Base-by-base conservation (phyloP, 1,284 basidiomycete genomes). In the Marasmius sp. region DNA sequence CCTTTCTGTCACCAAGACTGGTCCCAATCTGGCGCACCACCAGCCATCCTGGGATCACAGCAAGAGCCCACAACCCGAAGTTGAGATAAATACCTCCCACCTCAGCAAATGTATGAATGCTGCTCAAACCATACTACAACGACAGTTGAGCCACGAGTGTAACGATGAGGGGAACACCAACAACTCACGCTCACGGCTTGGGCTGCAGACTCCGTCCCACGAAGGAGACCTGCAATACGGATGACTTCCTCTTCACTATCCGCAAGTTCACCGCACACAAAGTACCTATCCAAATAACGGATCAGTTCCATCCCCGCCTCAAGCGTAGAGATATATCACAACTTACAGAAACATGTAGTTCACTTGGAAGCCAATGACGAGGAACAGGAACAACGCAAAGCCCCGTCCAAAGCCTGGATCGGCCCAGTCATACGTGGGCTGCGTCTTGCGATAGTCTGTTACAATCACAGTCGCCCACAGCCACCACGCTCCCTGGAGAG, bases 121-220 rank as follows among this genome's bases (percentile, higher is more conserved):
- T 58, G 20, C 34, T 57, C 39, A 64, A 34, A 16, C 62, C 62
- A 41, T 64, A 64, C 57, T 58, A 48, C 5, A n/a, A 34, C 16
- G 27, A 49, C 18, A 37, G 52, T 18, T 22, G 14, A 50, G 27
- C 16, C 5, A 34, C 1, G 22, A 45, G 12, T n/a, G 12, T 49
- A n/a, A n/a, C n/a, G n/a, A 22, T 12, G n/a, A n/a, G 20, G 9
- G 2, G 20, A 6, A 47, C 7, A 47, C 16, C 7, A 47, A 16
- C 7, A 5, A 58, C 57, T 58, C 33, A 58, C 57, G 20, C 57
- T 54, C 33, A 66, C 59, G 8, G 65, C 65, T 39, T 66, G 65
- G 27, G 53, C 57, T 16, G 65, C 65, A 3, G 63, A 64, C 59
- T 66, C 65, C 2, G 61, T 64, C 3, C 49, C 65, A 4, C 65